Base-by-base conservation (phyloP, 2,329 filamentous ascomycete genomes). In the Exophiala sp. region DNA sequence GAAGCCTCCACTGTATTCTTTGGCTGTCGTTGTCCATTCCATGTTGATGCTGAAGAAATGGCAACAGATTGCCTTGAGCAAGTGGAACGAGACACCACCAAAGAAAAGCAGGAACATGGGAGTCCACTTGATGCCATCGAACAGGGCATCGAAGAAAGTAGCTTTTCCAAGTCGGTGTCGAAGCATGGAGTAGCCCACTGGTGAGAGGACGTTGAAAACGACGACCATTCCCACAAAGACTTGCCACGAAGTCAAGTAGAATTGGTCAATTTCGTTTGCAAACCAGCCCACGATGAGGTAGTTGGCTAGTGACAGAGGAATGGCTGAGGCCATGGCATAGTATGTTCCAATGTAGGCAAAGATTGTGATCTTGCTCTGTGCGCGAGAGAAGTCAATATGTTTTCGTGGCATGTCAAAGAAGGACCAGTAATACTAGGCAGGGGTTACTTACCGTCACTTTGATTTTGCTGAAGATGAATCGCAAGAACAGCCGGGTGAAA, bases 1-100 rank as follows among this genome's bases (percentile, higher is more conserved):
- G 72, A 94, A 94, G 71, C 89, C 88, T 32, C 86, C 85, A 66
- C 86, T 85, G 65, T 90, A 82, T 73, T 95, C 89, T 73, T 95
- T 95, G 36, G 84, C 81, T 0, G 89, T 95, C 1, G 88, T 84
- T 46, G 88, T 88, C 89, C 89, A 94, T 3, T 82, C 83, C 85
- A 94, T 92, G 71, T 92, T 80, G 67, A 92, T 84, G 72, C 88
- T 84, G 67, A 94, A 88, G 82, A 92, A 89, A 75, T 94, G 89
- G 3, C 84, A 79, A 44, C 92, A 72, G 33, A 95, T 75, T 1
- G 89, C 89, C 68, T 91, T 86, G 36, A 83, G 87, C 46, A 95
- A 81, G 72, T 94, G 89, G 32, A 94, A 80, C 32, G 39, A 47
- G 45, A 59, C 20, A 34, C 89, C 89, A 47, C 89, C 89, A 18